Conservation (phyloP, 352 stramenopile genomes). For the Aphanomyces stellatus region DNA sequence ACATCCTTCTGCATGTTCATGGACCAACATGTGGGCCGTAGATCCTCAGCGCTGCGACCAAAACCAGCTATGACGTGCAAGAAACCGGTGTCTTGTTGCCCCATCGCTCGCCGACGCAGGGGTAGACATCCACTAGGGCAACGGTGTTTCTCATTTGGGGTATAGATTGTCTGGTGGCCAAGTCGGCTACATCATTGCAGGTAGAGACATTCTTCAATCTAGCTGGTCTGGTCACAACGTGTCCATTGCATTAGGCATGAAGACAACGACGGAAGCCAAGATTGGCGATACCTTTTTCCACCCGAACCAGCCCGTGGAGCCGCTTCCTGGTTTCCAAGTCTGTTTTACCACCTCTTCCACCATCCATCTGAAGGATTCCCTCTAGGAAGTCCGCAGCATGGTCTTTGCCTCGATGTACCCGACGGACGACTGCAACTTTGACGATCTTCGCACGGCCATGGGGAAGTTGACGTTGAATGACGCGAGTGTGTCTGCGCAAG, state of each 20-base stretch:
- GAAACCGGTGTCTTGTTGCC: slow-evolving; percentile 94
- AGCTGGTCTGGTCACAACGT: neutral
- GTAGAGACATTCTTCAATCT: neutral
- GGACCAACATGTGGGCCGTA: slow-evolving; percentile 34
- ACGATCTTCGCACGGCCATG: slow-evolving; percentile 93
- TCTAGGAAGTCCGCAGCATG: slow-evolving; percentile 84
- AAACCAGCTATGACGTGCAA: slow-evolving; percentile 91
- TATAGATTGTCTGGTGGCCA: slow-evolving; percentile 77
- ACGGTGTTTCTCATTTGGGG: slow-evolving; percentile 4
- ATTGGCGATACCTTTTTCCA: slow-evolving; percentile 85
- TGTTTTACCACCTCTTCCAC: neutral
- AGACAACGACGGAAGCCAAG: slow-evolving; percentile 93
- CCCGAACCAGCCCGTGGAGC: slow-evolving; percentile 47
- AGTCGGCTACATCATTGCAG: slow-evolving; percentile 96
- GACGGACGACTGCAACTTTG: slow-evolving; percentile 93
- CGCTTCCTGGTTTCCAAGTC: slow-evolving; percentile 63
- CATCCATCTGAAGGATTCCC: neutral
- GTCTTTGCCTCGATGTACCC: slow-evolving; percentile 99
- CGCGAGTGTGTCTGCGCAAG: slow-evolving; percentile 91
- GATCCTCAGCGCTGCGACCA: slow-evolving; percentile 37
- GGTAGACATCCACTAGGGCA: neutral
- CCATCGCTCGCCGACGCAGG: slow-evolving; percentile 59
- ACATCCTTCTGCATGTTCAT: neutral
- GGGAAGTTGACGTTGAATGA: slow-evolving; percentile 97
- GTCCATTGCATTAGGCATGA: slow-evolving; percentile 62